Evolutionary conservation across 2,329 filamentous ascomycete species (phyloP).

Genomic region (Monilinia aucupariae): DNA sequence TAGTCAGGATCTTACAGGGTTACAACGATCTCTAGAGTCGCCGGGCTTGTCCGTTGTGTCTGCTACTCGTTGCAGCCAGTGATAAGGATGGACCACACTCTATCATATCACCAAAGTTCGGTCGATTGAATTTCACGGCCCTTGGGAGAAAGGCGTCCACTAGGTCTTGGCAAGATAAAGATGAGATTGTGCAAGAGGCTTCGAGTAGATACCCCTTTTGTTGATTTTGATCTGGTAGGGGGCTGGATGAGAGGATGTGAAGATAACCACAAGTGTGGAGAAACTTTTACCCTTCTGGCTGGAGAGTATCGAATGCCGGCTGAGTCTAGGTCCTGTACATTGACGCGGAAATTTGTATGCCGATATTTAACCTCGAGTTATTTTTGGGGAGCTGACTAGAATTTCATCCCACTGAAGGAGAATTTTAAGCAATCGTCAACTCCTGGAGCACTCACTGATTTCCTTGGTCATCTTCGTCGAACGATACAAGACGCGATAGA

Average conservation of each 20-base stretch:
- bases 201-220: neutral
- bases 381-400: neutral
- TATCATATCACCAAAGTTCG: neutral
- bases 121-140: neutral
- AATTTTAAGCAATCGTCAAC: neutral
- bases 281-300: neutral
- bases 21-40: neutral
- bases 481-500: constrained; percentile 12
- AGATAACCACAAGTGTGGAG: neutral
- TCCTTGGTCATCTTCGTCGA: neutral
- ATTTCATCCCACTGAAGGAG: neutral
- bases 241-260: neutral
- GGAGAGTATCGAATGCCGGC: constrained; percentile 1
- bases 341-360: constrained; percentile 4
- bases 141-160: neutral
- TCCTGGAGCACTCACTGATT: neutral
- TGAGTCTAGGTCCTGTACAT: neutral
- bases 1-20: constrained; percentile 1
- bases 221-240: neutral
- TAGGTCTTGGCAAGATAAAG: neutral
- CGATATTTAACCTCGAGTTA: constrained; percentile 8
- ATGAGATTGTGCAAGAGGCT: neutral
- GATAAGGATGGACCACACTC: neutral
- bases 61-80: neutral
- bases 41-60: neutral